Conservation (phyloP, 2,329 filamentous ascomycete genomes). For the Fusarium sp. region DNA sequence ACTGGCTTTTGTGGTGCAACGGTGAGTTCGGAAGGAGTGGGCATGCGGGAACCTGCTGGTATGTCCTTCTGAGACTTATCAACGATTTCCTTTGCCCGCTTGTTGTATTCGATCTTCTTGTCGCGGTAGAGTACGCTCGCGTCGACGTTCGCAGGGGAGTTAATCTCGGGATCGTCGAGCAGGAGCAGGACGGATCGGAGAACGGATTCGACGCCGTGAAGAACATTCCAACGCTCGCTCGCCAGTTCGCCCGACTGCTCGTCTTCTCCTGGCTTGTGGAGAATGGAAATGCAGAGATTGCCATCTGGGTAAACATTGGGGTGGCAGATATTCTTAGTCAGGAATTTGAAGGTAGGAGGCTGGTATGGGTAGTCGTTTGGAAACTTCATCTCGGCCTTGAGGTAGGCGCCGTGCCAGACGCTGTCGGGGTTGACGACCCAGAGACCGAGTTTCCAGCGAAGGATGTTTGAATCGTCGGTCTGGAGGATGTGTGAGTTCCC, state of each 20-base stretch:
- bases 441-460: constrained; percentile 87
- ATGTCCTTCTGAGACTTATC: constrained; percentile 82
- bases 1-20: constrained; percentile 69
- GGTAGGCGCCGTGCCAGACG: constrained; percentile 91
- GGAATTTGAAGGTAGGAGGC: constrained; percentile 89
- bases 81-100: constrained; percentile 75
- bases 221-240: constrained; percentile 92
- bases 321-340: constrained; percentile 79
- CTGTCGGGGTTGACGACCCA: constrained; percentile 95
- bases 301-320: constrained; percentile 95
- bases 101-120: constrained; percentile 74
- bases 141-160: constrained; percentile 94
- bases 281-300: constrained; percentile 93
- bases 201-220: constrained; percentile 94
- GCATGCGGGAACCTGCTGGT: constrained; percentile 83
- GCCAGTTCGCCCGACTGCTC: constrained; percentile 91
- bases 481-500: constrained; percentile 51
- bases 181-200: constrained; percentile 91
- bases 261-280: constrained; percentile 92
- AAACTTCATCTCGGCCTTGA: constrained; percentile 90
- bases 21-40: constrained; percentile 73
- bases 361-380: constrained; percentile 88
- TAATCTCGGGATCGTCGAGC: constrained; percentile 93
- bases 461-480: constrained; percentile 84
- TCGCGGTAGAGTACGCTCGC: constrained; percentile 88